Conservation (phyloP, 257 asterid species). For the Solanum piurae region DNA sequence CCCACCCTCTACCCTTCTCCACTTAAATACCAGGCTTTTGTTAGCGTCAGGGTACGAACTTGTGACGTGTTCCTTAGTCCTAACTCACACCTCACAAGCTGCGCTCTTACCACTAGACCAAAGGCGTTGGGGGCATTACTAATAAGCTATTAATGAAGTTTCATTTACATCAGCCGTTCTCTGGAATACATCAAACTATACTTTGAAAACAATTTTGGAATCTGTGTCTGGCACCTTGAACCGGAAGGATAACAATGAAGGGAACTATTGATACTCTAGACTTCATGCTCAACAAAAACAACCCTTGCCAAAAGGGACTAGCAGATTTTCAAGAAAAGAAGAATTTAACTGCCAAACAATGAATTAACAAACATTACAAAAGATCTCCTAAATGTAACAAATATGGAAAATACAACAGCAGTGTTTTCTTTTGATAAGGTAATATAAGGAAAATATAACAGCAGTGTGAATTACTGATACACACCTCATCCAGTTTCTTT, state of each 20-base stretch:
- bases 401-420: background rate
- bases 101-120: background rate
- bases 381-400: background rate
- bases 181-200: background rate
- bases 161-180: background rate
- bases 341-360: background rate
- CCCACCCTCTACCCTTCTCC: background rate
- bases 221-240: background rate
- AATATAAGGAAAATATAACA: background rate
- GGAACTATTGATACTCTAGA: background rate
- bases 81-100: background rate
- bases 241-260: background rate
- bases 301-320: background rate
- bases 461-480: background rate
- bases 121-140: background rate
- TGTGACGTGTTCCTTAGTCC: background rate
- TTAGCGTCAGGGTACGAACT: background rate
- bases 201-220: background rate
- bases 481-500: slow-evolving; percentile 95
- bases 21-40: background rate
- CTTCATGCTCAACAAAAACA: background rate
- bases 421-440: background rate
- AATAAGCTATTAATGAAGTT: background rate
- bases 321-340: background rate
- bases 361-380: background rate